Conservation (phyloP, 257 asterid genomes). For the Jacaranda mimosifolia region DNA sequence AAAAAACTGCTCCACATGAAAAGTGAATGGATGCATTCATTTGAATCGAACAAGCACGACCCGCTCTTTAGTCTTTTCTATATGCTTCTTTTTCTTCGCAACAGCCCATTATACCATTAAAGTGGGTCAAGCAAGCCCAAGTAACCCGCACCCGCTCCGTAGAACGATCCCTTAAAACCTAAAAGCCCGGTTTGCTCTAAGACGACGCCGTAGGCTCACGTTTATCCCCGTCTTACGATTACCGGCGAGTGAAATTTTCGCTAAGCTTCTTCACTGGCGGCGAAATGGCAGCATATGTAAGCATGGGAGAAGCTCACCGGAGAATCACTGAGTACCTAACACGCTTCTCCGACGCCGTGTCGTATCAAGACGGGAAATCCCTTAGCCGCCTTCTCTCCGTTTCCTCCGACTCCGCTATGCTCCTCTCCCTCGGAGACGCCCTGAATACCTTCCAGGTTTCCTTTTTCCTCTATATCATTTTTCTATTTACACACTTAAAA, state of each 20-base stretch:
- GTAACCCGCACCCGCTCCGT: not conserved
- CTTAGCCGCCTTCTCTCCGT: constrained; percentile 77
- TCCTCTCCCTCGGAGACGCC: constrained; percentile 80
- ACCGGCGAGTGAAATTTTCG: constrained; percentile 20
- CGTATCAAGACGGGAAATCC: constrained; percentile 77
- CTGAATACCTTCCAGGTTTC: constrained; percentile 87
- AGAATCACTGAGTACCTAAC: constrained; percentile 75
- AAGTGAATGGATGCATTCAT: no score
- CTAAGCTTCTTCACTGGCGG: constrained; percentile 33
- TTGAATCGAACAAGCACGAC: no score
- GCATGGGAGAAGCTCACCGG: constrained; percentile 96
- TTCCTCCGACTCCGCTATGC: constrained; percentile 67
- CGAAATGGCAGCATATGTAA: constrained; percentile 67
- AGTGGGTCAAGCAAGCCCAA: not conserved
- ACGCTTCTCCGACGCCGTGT: constrained; percentile 82
- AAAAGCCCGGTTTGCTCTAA: not conserved
- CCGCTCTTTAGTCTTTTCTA: no score
- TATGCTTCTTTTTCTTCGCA: no score
- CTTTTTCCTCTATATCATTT: not conserved
- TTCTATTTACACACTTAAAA: not conserved
- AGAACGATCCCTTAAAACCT: not conserved
- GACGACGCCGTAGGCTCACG: constrained; percentile 2
- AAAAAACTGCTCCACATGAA: no score
- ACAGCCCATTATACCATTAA: not conserved
- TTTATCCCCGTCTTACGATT: not conserved